Percentiles rank a stretch among this genome's conserved stretches.
These are phyloP conservation scores for Zymoseptoria ardabiliae DNA, from an alignment of 2,329 filamentous ascomycete genomes.

Conservation along the genomic window DNA sequence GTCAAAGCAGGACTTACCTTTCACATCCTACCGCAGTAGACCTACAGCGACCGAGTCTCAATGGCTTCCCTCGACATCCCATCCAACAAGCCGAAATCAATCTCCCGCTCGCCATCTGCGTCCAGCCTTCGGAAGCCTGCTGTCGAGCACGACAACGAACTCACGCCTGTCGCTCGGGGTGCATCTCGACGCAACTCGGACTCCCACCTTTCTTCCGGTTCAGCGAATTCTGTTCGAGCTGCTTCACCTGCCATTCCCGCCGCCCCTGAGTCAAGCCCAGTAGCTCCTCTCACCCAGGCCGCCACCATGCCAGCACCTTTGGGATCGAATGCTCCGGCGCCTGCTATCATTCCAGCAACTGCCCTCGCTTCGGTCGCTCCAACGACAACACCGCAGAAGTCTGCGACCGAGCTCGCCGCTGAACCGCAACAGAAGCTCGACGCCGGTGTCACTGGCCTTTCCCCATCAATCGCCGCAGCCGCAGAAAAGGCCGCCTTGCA, in stretches of 20 bases:
- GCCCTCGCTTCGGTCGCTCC: too few species aligned
- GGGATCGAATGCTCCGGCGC: not conserved
- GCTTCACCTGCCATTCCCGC: not conserved
- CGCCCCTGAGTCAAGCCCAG: not conserved
- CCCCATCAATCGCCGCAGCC: not conserved
- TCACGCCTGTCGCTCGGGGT: conserved; percentile 7
- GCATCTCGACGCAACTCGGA: conserved; percentile 12
- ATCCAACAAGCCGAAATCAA: not conserved
- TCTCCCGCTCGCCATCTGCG: conserved; percentile 6
- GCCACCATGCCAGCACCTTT: not conserved
- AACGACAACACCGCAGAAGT: not conserved
- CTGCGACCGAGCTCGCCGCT: not conserved
- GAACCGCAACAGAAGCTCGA: not conserved
- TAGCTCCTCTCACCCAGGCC: not conserved
- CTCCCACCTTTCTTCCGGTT: not conserved
- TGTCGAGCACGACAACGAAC: conserved; percentile 11
- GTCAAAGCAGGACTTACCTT: not conserved
- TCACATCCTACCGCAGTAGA: not conserved
- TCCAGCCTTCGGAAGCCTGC: conserved; percentile 6
- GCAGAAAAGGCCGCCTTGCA: conserved; percentile 6
- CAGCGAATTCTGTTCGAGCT: not conserved
- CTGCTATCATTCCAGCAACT: not conserved
- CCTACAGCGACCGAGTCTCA: not conserved
- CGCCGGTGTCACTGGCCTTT: not conserved
- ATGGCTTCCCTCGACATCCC: conserved; percentile 1